Percentiles rank a stretch among this genome's conserved stretches.
These are phyloP conservation scores for Phyllosticta citriasiana DNA, from an alignment of 2,329 filamentous ascomycete species.

Conservation along the genomic window DNA sequence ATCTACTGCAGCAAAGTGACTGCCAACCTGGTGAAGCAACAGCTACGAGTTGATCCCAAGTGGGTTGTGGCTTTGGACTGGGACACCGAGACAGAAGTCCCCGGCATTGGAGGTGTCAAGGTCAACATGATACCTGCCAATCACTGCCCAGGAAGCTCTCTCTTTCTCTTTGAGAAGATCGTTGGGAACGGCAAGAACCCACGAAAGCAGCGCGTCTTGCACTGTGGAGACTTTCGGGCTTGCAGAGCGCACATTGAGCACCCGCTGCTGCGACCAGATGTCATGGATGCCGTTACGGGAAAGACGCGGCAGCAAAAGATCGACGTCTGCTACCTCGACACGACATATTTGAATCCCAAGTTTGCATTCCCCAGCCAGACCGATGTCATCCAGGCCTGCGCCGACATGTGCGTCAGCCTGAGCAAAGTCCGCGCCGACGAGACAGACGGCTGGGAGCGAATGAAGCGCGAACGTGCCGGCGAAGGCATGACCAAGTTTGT, in stretches of 20 bases:
- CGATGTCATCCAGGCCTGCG: slow-evolving; percentile 78
- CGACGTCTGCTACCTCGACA: slow-evolving; percentile 93
- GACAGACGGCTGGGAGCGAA: slow-evolving; percentile 45
- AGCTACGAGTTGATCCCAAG: slow-evolving; percentile 74
- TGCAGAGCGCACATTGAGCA: slow-evolving; percentile 77
- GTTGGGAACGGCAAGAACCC: slow-evolving; percentile 50
- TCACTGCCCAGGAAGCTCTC: slow-evolving; percentile 87
- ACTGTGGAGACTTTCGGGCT: slow-evolving; percentile 93
- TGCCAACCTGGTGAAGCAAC: slow-evolving; percentile 75
- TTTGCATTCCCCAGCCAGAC: slow-evolving; percentile 88
- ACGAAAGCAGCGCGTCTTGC: slow-evolving; percentile 68
- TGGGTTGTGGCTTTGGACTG: slow-evolving; percentile 82
- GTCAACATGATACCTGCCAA: slow-evolving; percentile 97
- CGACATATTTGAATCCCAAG: slow-evolving; percentile 89
- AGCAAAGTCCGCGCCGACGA: slow-evolving; percentile 55
- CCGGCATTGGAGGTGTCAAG: slow-evolving; percentile 67
- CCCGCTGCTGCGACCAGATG: slow-evolving; percentile 67
- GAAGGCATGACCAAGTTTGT: slow-evolving; percentile 56
- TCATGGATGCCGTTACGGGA: slow-evolving; percentile 59
- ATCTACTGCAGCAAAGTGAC: slow-evolving; percentile 96
- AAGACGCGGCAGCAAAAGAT: slow-evolving; percentile 73
- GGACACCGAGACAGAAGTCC: slow-evolving; percentile 67
- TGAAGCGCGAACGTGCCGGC: slow-evolving; percentile 45
- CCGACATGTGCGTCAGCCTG: slow-evolving; percentile 73
- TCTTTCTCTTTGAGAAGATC: slow-evolving; percentile 84